Evolutionary conservation across 768 basidiomycete genomes (phyloP), one percentile per base, ranked within the genome.

Genomic region (Mycena epipterygia): DNA sequence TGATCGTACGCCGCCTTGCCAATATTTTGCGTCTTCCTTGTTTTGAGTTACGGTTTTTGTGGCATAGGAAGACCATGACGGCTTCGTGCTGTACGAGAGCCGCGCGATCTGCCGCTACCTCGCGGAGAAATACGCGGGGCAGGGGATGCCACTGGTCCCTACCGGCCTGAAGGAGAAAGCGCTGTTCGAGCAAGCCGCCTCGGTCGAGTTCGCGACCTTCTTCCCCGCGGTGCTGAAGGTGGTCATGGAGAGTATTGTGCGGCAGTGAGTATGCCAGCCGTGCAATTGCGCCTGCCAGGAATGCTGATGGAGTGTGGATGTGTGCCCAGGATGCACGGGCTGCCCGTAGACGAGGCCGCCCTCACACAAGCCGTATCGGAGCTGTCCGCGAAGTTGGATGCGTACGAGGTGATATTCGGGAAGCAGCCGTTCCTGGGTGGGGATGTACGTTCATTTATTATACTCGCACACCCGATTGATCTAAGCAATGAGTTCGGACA

Each of bases 51-150:
- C n/a, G n/a, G n/a, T n/a, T n/a, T n/a, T 32, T 32, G 6, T 30
- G 17, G 6, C 16, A 3, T 30, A 16, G 29, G 32, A 56, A 35
- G 55, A 39, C 55, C 35, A 56, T 35, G 55, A 56, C 35, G 55
- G 55, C 33, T 56, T 56, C 35, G 19, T 56, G 17, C 35, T 56
- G 2, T 56, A 27, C n/a, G 55, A 56, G 35, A 37, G 33, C 35
- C 33, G 55, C 8, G 55, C 55, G 5, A 56, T 56, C 55, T 33
- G 32, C 35, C 55, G 55, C 7, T 56, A 56, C 16, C 21, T 56
- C 23, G 55, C 33, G n/a, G 55, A 56, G 55, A 56, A 56, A n/a
- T 56, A 56, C 13, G 55, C 55, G 9, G 55, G 16, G 2, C 55
- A 56, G n/a, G 55, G 55, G 3, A 37, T 35, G 12, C 35, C 55